These are phyloP conservation scores for Heimioporus sp. DNA, from an alignment of 768 basidiomycete genomes.

Conservation along the genomic window DNA sequence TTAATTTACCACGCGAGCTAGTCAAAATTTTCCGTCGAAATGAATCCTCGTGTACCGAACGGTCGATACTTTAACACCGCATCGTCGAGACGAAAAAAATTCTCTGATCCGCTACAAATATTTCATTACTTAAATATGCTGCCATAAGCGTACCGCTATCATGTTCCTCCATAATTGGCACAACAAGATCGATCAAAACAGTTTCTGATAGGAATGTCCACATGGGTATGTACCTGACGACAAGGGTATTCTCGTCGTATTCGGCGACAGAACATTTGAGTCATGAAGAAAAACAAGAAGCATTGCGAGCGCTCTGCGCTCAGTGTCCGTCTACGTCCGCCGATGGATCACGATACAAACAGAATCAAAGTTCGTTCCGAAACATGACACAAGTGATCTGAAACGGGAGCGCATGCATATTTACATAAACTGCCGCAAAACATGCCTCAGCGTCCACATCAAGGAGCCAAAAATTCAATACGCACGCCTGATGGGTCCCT, in stretches of 20 bases:
- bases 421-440: conserved; percentile 23
- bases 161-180: neutral
- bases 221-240: conserved; percentile 1
- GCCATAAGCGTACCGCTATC: neutral
- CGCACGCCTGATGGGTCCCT: conserved; percentile 28
- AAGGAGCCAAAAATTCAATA: conserved; percentile 1
- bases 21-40: neutral
- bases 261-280: neutral
- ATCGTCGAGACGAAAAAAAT: no score
- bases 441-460: conserved; percentile 7
- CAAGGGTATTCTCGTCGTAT: neutral
- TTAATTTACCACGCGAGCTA: conserved; percentile 8
- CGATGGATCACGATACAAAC: neutral
- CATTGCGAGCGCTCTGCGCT: conserved; percentile 11
- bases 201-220: neutral
- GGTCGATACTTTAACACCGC: no score
- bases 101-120: no score
- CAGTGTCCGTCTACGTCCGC: conserved; percentile 2
- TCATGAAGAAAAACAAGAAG: neutral
- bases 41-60: neutral
- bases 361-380: neutral
- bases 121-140: neutral
- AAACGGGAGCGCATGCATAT: neutral
- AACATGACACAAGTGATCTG: conserved; percentile 2
- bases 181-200: conserved; percentile 8